Base-by-base conservation (phyloP, 2,329 filamentous ascomycete genomes). In the Amphichorda felina region DNA sequence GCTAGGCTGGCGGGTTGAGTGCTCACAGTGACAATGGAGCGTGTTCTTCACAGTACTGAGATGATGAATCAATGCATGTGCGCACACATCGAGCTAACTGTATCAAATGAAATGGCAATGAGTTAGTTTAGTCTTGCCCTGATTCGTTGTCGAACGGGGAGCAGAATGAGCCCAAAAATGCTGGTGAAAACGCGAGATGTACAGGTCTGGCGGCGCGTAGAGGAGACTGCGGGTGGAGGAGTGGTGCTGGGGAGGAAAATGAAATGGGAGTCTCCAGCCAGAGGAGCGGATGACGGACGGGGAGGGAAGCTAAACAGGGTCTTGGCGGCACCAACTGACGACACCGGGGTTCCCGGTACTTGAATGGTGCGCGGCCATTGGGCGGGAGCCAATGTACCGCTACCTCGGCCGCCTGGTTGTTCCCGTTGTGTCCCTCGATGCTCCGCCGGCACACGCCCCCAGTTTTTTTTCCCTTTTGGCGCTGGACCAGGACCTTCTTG, bases 101-200 rank as follows among this genome's bases (percentile, higher is more conserved):
- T 16, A n/a, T 7, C 13, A 29, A 7, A 14, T n/a, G 7, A 7
- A 13, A n/a, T 6, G 6, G 13, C 15, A 16, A 6, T 7, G n/a
- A 6, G 6, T 13, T 13, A 13, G 15, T 7, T 7, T 16, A 7
- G 15, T 29, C 15, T 16, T 6, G 5, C 7, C 27, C 15, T 6
- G 13, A 29, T 33, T 37, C 22, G 13, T 14, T 19, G 24, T 21
- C 11, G 15, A 9, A 16, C 13, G 26, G 55, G 60, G 75, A 75
- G 59, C 61, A 64, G 49, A 78, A 77, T 49, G 68, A 83, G 77
- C 72, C 72, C 67, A 77, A 75, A 65, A 70, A 82, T 57, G 63
- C 59, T 51, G 57, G 56, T 53, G 46, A 60, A 60, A 55, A n/a
- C 22, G 33, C 39, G 19, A 35, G 38, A 17, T 34, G 37, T 41